Base-by-base conservation (phyloP, 768 basidiomycete species). In the Hirschioporus abietinus region DNA sequence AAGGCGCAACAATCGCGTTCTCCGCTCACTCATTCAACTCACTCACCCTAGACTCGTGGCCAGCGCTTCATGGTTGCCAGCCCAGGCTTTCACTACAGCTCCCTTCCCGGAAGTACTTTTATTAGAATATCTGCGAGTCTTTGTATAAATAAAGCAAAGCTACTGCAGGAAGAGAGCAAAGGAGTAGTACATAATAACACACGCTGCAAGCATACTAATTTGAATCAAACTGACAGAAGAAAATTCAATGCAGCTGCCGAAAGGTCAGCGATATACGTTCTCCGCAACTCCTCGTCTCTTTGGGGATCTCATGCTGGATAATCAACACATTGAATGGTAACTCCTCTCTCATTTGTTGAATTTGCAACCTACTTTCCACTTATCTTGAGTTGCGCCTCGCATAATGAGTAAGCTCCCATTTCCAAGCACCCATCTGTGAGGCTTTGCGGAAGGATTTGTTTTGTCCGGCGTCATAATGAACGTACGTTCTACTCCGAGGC, bases 341-440 rank as follows among this genome's bases (percentile, higher is more conserved):
- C n/a, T n/a, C n/a, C n/a, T n/a, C n/a, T n/a, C n/a, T n/a, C 58
- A 58, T 20, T 20, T 17, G 24, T 42, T 26, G 42, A 26, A 57
- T n/a, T 52, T 23, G 24, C 57, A 35, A 18, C 63, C 63, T 52
- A 79, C 80, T 73, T 80, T 81, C 80, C 80, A 81, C 35, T 72
- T 74, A 36, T 74, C 67, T 67, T 81, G 80, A 2, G 79, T 81
- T n/a, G 70, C 66, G 26, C 79, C 79, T 66, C 79, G 77, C 80
- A 81, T 81, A 34, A 81, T 72, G 10, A 81, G 68, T 35, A 81
- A 68, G 63, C 79, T 79, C 8, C 80, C 80, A 58, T 76, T 76
- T 12, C 63, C 73, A 18, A 81, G 73, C 57, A 64, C 66, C 73
- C 73, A 78, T 25, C 72, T 73, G 64, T 72, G 72, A 36, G 72